Evolutionary conservation across 177 flowering plant species (phyloP).

Genomic region (Vitis hybrid): DNA sequence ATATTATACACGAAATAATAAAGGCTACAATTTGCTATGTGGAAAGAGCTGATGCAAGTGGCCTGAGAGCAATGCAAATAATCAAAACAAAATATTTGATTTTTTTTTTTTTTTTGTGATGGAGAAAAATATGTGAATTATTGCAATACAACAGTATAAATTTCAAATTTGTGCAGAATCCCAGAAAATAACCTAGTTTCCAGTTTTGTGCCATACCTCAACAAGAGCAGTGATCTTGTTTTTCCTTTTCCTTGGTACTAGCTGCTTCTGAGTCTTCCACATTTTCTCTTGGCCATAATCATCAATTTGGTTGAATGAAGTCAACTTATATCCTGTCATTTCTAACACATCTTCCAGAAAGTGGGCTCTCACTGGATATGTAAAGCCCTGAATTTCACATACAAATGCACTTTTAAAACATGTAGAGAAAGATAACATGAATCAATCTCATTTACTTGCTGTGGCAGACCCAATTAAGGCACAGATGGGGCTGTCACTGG

Average conservation of each 20-base stretch:
- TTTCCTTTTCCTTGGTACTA: slow-evolving; percentile 81
- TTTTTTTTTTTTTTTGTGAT: too few relatives aligned
- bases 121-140: neutral
- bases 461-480: too few relatives aligned
- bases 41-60: neutral
- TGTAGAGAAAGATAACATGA: neutral
- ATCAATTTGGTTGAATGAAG: slow-evolving; percentile 95
- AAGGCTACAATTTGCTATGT: neutral
- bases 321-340: slow-evolving; percentile 86
- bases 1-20: neutral
- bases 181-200: neutral
- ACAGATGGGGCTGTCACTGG: too few relatives aligned
- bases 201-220: slow-evolving; percentile 56
- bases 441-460: neutral
- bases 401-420: neutral
- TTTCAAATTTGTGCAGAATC: neutral
- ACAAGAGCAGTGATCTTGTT: slow-evolving; percentile 89
- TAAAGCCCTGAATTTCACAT: slow-evolving; percentile 68
- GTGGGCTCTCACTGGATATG: slow-evolving; percentile 84
- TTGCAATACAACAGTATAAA: neutral
- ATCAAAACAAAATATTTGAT: neutral
- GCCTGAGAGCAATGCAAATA: neutral
- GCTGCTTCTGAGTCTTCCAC: slow-evolving; percentile 96
- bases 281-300: slow-evolving; percentile 97
- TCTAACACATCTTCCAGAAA: slow-evolving; percentile 93